Percentiles rank a stretch among this genome's conserved stretches.
phyloP scores from a whole-genome alignment of 768 basidiomycete genomes.

The Lentinula boryana region DNA sequence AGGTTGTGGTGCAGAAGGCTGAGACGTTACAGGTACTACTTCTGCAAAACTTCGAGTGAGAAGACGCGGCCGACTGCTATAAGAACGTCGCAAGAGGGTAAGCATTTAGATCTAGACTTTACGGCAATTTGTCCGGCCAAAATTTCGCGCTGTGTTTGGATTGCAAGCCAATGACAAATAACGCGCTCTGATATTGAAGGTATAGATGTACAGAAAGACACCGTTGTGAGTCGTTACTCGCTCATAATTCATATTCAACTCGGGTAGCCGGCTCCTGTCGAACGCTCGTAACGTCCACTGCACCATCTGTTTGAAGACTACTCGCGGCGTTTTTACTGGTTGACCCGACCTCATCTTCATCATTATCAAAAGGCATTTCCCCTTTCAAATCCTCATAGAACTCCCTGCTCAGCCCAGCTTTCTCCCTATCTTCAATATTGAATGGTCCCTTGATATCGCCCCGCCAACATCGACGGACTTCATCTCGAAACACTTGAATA shows the following conservation, averaged over 20 bases:
- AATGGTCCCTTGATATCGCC: slow-evolving; percentile 81
- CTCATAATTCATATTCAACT: not conserved
- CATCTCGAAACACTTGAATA: slow-evolving; percentile 58
- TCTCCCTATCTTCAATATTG: slow-evolving; percentile 65
- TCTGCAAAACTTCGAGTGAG: slow-evolving; percentile 2
- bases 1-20: not conserved
- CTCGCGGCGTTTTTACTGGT: not conserved
- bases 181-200: not conserved
- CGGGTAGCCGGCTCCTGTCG: not conserved
- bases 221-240: no score
- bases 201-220: no score
- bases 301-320: not conserved
- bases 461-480: slow-evolving; percentile 63
- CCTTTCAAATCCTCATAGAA: slow-evolving; percentile 73
- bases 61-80: not conserved
- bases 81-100: slow-evolving; percentile 2
- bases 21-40: not conserved
- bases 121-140: not conserved
- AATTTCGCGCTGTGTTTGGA: not conserved
- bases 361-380: slow-evolving; percentile 30
- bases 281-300: not conserved
- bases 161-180: not conserved
- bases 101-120: not conserved
- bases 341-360: not conserved
- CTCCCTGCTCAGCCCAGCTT: slow-evolving; percentile 63